Base-by-base conservation (phyloP, 768 basidiomycete genomes). In the Jaapia argillacea region DNA sequence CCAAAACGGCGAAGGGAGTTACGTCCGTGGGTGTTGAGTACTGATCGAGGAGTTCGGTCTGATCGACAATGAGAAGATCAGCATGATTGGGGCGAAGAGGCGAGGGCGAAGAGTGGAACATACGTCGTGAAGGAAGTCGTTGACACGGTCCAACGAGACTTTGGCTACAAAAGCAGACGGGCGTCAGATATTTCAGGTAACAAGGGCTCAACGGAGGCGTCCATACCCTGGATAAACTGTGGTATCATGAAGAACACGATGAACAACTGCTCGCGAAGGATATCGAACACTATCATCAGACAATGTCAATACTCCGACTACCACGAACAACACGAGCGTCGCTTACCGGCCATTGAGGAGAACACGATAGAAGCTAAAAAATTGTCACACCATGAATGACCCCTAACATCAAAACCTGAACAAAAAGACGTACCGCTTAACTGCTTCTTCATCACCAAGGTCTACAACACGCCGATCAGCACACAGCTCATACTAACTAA, bases 111-210 rank as follows among this genome's bases (percentile, higher is more conserved):
- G 10, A 36, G 27, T 4, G n/a, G 12, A 24, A 6, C 49, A 21
- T 43, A 60, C 59, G 5, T 61, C 50, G 12, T 54, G 44, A 25
- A 71, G 47, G 56, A 70, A 72, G 23, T 59, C 57, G 49, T 65
- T 58, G 24, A 69, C 48, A 27, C 69, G 65, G 36, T 61, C 54
- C 4, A 70, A 26, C 14, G 67, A 65, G 24, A 71, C 69, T 48
- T 60, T 62, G 37, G 59, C 61, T 38, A 38, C 20, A 21, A 38
- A 13, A 10, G 10, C 16, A 7, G 21, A 38, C 21, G 22, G 10
- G 10, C 20, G 10, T 7, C 7, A 7, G 22, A 22, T 22, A 38
- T 10, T 38, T 10, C 31, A n/a, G n/a, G n/a, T n/a, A n/a, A n/a
- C n/a, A n/a, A n/a, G n/a, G n/a, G n/a, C n/a, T n/a, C n/a, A n/a